Evolutionary conservation across 2,329 filamentous ascomycete genomes (phyloP).

Genomic region (Fusarium lyarnte): DNA sequence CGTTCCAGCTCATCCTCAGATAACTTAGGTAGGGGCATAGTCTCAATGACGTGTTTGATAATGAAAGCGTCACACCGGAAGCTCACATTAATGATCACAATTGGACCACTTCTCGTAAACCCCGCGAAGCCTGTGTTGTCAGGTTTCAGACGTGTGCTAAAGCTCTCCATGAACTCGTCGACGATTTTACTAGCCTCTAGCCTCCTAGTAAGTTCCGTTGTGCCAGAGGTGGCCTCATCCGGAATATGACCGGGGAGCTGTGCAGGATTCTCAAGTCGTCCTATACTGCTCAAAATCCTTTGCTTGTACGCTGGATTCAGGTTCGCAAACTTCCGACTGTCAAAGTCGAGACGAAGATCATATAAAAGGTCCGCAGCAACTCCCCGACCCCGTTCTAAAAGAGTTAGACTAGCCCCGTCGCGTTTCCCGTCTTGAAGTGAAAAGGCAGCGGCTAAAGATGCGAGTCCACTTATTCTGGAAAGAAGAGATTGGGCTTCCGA

Average conservation of each 20-base stretch:
- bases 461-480: neutral
- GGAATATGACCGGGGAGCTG: accelerated
- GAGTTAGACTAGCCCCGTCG: neutral
- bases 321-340: neutral
- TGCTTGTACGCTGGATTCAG: neutral
- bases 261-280: neutral
- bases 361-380: neutral
- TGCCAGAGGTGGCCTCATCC: accelerated
- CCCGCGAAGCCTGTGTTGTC: neutral
- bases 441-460: neutral
- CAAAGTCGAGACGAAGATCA: neutral
- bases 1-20: accelerated
- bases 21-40: neutral
- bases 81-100: neutral
- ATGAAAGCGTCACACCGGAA: neutral
- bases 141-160: accelerated
- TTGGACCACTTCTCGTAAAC: accelerated
- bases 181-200: neutral
- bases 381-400: neutral
- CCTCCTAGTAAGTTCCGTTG: neutral
- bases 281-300: neutral
- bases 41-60: neutral
- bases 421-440: accelerated
- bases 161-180: neutral
- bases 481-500: neutral